Base-by-base conservation (phyloP, 129 eudicot species). In the Chrysanthemum makinoi region DNA sequence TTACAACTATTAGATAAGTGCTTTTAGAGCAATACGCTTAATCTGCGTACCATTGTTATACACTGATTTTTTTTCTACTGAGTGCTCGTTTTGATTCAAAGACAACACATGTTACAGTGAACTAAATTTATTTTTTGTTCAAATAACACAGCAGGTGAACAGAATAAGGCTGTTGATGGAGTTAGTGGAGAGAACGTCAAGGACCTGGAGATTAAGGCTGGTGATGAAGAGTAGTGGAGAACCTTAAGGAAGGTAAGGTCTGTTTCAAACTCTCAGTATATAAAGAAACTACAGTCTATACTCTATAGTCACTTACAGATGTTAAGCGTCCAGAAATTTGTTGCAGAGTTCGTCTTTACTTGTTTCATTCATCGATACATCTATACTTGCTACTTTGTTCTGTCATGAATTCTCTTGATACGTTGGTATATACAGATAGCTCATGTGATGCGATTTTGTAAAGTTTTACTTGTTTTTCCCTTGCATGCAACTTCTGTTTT, bases 21-120 rank as follows among this genome's bases (percentile, higher is more conserved):
- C 85, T 82, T 68, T 83, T 83, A 30, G 87, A 80, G 60, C 65
- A 10, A 24, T 59, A 59, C 24, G 14, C 12, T 10, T 59, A 9
- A 11, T 13, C 39, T 24, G 14, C 65, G 4, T 24, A 59, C 28
- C 39, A 6, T 20, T 22, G 10, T 22, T 59, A 59, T 59, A 10
- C 35, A 22, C 8, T 6, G 46, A 7, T 5, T 35, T 39, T 20
- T 10, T 24, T 59, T 55, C 20, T 59, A 6, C 15, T 20, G 17
- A 59, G 65, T 59, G 44, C 35, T 59, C 11, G 65, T 11, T 59
- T 59, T 3, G 5, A 11, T 20, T 24, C 39, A 30, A 8, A 59
- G 39, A 59, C 4, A 22, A 59, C 22, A 18, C 24, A 17, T 44
- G 10, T 64, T 16, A 17, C 69, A 18, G 12, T 18, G 10, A 18